Conservation (phyloP, 1,284 basidiomycete species). For the Thecaphora thlaspeos region DNA sequence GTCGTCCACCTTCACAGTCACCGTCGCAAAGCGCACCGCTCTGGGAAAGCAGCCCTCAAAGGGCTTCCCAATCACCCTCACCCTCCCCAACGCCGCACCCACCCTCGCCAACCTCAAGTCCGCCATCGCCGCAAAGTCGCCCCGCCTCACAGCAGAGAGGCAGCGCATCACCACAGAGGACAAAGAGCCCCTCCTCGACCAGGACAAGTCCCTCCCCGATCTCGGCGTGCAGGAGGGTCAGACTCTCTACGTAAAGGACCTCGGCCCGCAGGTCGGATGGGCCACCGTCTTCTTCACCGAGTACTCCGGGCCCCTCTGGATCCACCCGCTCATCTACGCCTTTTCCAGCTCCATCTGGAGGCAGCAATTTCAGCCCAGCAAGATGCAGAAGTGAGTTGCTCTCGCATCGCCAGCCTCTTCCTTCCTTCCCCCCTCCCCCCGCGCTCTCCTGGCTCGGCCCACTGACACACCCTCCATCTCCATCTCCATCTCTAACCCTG, state of each 20-base stretch:
- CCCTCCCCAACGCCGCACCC: slow-evolving; percentile 20
- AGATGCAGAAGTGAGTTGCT: slow-evolving; percentile 70
- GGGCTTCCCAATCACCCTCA: slow-evolving; percentile 36
- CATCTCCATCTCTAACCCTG: slow-evolving; percentile 66
- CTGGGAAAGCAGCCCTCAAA: slow-evolving; percentile 38
- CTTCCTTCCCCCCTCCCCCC: too few species aligned
- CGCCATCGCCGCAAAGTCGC: slow-evolving; percentile 28
- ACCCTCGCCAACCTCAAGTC: slow-evolving; percentile 47
- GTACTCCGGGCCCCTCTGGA: slow-evolving; percentile 74
- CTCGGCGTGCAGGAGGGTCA: slow-evolving; percentile 28
- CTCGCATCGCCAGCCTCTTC: background rate
- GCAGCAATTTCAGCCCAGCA: slow-evolving; percentile 68
- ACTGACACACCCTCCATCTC: too few species aligned
- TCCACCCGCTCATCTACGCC: slow-evolving; percentile 84
- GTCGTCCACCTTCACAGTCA: slow-evolving; percentile 17
- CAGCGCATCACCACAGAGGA: slow-evolving; percentile 51
- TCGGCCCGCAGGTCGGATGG: slow-evolving; percentile 56
- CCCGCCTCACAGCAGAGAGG: slow-evolving; percentile 33
- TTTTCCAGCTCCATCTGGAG: slow-evolving; percentile 70
- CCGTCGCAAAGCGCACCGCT: slow-evolving; percentile 30
- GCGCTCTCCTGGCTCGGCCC: too few species aligned
- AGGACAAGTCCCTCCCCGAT: slow-evolving; percentile 36
- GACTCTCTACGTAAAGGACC: slow-evolving; percentile 51
- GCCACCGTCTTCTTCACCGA: slow-evolving; percentile 56
- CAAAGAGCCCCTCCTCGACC: slow-evolving; percentile 45